phyloP scores from a whole-genome alignment of 1,284 basidiomycete species.

The Cryptococcus amylolentus region DNA sequence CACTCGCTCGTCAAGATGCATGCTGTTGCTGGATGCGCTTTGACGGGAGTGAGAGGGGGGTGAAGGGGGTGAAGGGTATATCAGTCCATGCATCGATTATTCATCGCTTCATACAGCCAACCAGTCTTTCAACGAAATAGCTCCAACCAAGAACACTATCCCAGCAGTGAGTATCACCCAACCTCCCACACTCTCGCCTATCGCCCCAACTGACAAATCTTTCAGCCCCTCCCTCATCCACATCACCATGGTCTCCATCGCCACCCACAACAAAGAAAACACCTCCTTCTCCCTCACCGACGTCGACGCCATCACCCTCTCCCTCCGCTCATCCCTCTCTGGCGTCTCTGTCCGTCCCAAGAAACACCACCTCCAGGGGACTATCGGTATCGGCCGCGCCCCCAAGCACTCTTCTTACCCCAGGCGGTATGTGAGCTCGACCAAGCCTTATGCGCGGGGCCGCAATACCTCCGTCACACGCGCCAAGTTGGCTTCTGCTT shows the following conservation, averaged over 20 bases:
- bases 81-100: not conserved
- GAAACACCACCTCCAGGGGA: not conserved
- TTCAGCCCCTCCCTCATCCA: not conserved
- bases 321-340: constrained; percentile 10
- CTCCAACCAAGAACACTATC: constrained; percentile 1
- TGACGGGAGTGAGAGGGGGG: no score
- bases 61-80: not conserved
- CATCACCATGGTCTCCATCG: not conserved
- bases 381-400: constrained; percentile 21
- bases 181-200: constrained; percentile 5
- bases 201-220: not conserved
- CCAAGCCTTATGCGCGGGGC: constrained; percentile 15
- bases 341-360: constrained; percentile 5
- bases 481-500: constrained; percentile 19
- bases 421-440: constrained; percentile 1
- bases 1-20: no score
- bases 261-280: not conserved
- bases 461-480: constrained; percentile 17
- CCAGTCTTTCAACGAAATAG: no score
- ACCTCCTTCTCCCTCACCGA: constrained; percentile 9
- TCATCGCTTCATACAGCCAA: no score
- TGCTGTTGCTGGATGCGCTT: no score
- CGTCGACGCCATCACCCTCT: constrained; percentile 15
- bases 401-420: constrained; percentile 13
- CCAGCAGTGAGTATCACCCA: constrained; percentile 2